Evolutionary conservation across 441 rosid genomes (phyloP).

Genomic region (Brassica hybrid): DNA sequence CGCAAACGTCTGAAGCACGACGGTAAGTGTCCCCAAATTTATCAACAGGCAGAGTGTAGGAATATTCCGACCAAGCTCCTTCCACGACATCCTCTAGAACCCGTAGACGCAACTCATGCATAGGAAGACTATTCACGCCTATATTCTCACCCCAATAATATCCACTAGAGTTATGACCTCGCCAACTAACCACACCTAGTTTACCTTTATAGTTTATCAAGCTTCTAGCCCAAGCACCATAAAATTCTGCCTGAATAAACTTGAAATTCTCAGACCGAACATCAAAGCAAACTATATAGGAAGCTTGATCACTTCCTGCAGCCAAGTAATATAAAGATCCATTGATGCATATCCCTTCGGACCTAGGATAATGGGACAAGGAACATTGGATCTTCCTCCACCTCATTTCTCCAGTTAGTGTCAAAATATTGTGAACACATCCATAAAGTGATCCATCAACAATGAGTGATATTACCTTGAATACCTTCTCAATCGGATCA

Average conservation of each 20-base stretch:
- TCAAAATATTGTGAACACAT: not conserved
- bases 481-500: slow-evolving; percentile 4
- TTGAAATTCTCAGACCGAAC: not conserved
- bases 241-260: not conserved
- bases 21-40: not conserved
- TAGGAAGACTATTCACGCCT: not conserved
- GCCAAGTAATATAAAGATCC: not conserved
- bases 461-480: not conserved
- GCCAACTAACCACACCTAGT: not conserved
- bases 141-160: not conserved
- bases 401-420: not conserved
- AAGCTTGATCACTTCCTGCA: not conserved
- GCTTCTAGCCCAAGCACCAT: not conserved
- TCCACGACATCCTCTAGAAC: not conserved
- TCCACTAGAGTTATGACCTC: not conserved
- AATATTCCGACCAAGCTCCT: not conserved
- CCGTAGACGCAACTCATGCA: not conserved
- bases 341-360: not conserved
- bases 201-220: not conserved
- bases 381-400: slow-evolving; percentile 7
- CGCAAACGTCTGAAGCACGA: not conserved
- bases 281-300: not conserved
- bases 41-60: not conserved
- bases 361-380: not conserved
- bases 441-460: not conserved